Evolutionary conservation across 441 rosid species (phyloP).

Genomic region (Francoa sonchifolia): DNA sequence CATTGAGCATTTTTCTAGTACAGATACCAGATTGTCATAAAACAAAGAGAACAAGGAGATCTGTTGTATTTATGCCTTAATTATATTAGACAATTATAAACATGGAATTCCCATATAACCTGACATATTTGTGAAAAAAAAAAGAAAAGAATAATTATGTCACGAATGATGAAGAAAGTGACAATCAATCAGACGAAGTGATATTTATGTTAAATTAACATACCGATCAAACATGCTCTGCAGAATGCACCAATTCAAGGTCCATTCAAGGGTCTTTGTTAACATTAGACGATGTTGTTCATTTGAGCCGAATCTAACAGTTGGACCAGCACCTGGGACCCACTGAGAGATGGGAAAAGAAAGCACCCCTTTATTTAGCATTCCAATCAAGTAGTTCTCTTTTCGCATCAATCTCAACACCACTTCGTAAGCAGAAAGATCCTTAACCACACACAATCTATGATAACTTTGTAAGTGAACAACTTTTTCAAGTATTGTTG

Average conservation of each 20-base stretch:
- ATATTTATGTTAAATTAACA: slow-evolving; percentile 8
- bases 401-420: slow-evolving; percentile 96
- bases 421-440: slow-evolving; percentile 87
- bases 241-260: slow-evolving; percentile 93
- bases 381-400: slow-evolving; percentile 95
- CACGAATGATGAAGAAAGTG: neutral
- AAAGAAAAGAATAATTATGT: too few species aligned
- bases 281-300: slow-evolving; percentile 52
- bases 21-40: too few species aligned
- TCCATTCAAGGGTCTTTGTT: slow-evolving; percentile 96
- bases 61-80: too few species aligned
- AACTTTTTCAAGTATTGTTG: slow-evolving; percentile 79
- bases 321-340: slow-evolving; percentile 95
- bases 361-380: slow-evolving; percentile 92
- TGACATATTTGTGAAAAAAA: too few species aligned
- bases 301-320: slow-evolving; percentile 40
- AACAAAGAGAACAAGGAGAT: too few species aligned
- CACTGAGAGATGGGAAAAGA: slow-evolving; percentile 74
- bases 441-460: slow-evolving; percentile 84
- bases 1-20: too few species aligned
- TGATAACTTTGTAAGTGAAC: slow-evolving; percentile 70
- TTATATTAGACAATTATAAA: too few species aligned
- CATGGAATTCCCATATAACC: too few species aligned
- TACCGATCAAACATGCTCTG: slow-evolving; percentile 99
- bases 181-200: neutral